These are phyloP conservation scores for Hypoxylon fuscum DNA, from an alignment of 495 filamentous ascomycete genomes.

Conservation along the genomic window DNA sequence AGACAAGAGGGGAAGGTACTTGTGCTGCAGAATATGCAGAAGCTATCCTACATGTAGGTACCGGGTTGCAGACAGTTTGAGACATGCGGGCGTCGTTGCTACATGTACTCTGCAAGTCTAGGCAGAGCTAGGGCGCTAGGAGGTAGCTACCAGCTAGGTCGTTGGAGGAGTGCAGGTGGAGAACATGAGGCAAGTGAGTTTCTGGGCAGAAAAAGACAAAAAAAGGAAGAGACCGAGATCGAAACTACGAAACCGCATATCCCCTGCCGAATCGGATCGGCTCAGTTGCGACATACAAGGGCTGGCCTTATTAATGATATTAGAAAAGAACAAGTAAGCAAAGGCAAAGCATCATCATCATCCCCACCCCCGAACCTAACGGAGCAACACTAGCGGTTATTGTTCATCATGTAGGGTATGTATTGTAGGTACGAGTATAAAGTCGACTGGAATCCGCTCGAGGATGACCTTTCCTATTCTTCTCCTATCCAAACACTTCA, in stretches of 20 bases:
- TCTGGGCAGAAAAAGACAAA: not conserved
- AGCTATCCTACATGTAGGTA: constrained; percentile 11
- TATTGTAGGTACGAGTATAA: constrained; percentile 26
- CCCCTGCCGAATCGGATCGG: constrained; percentile 18
- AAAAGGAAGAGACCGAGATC: constrained; percentile 6
- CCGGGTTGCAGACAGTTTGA: constrained; percentile 8
- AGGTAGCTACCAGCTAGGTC: not conserved
- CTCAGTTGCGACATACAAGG: constrained; percentile 11
- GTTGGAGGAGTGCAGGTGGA: constrained; percentile 24
- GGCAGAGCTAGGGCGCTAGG: constrained; percentile 3
- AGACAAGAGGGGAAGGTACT: constrained; percentile 15
- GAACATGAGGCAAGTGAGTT: constrained; percentile 7
- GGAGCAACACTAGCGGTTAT: constrained; percentile 13
- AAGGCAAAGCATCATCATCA: constrained; percentile 21
- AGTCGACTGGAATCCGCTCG: constrained; percentile 12
- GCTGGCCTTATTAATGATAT: constrained; percentile 30
- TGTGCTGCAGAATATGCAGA: constrained; percentile 21
- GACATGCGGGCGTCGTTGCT: constrained; percentile 20
- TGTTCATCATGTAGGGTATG: constrained; percentile 1
- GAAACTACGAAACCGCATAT: not conserved
- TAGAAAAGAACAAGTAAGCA: constrained; percentile 27
- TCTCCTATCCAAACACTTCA: constrained; percentile 1
- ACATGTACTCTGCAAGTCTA: constrained; percentile 25
- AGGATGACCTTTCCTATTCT: not conserved
- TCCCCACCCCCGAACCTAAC: constrained; percentile 23